A percentile compares a stretch with the other conserved stretches of the same genome.
phyloP scores from a whole-genome alignment of 108 stramenopile genomes.

The Conticribra weissflogii region DNA sequence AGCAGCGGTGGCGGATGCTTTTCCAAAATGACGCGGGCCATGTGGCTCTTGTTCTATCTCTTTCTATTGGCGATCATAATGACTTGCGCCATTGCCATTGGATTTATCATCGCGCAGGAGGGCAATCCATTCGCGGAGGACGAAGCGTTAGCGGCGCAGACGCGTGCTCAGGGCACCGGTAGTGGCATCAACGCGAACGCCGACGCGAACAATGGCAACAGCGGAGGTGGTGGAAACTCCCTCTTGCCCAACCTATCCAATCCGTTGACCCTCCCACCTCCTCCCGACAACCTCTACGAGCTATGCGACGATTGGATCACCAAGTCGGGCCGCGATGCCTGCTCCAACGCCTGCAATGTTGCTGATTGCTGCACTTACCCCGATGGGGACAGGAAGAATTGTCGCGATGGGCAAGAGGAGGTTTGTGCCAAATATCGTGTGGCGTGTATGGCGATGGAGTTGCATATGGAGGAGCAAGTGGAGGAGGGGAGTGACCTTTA shows the following conservation, averaged over 20 bases:
- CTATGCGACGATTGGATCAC: conserved; percentile 42
- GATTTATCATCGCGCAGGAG: conserved; percentile 35
- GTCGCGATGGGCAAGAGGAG: conserved; percentile 23
- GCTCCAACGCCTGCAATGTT: conserved; percentile 15
- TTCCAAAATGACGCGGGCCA: conserved; percentile 1
- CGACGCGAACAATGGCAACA: background rate
- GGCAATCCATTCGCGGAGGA: conserved; percentile 20
- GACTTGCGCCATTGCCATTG: conserved; percentile 31
- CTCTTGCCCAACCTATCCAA: too few species aligned
- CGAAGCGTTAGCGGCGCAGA: background rate
- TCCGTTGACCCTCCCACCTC: conserved; percentile 22
- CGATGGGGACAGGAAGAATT: conserved; percentile 13
- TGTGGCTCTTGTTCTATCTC: conserved; percentile 9
- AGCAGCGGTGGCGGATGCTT: background rate
- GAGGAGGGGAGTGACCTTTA: conserved; percentile 4
- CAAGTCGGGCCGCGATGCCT: conserved; percentile 16
- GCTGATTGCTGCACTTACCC: conserved; percentile 26
- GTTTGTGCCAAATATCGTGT: conserved; percentile 35
- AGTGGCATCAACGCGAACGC: background rate
- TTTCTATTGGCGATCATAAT: conserved; percentile 18
- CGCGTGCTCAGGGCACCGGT: background rate
- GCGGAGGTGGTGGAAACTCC: too few species aligned
- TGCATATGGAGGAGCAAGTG: conserved; percentile 6
- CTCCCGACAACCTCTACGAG: conserved; percentile 14
- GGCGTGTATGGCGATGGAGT: conserved; percentile 40